phyloP scores from a whole-genome alignment of 2,329 filamentous ascomycete species.

The Diaporthe batatas region DNA sequence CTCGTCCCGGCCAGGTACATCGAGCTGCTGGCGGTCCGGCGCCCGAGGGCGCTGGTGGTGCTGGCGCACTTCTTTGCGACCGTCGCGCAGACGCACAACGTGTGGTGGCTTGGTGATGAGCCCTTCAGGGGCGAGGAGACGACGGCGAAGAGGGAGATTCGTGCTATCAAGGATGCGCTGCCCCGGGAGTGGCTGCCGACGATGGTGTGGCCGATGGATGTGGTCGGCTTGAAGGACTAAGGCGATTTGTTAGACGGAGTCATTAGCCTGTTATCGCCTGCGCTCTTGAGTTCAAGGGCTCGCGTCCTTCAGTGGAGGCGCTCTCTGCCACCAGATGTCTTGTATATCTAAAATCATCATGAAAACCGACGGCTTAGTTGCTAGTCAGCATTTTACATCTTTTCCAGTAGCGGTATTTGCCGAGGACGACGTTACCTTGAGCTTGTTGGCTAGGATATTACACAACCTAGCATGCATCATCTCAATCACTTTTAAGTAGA shows the following conservation, averaged over 20 bases:
- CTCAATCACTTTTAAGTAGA: no score
- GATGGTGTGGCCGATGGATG: constrained; percentile 47
- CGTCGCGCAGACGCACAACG: constrained; percentile 44
- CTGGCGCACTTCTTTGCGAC: constrained; percentile 48
- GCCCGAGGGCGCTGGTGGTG: constrained; percentile 47
- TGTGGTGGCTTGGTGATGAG: constrained; percentile 48
- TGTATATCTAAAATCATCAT: no score
- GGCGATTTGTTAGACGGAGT: background rate
- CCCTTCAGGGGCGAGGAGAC: constrained; percentile 39
- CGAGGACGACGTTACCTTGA: no score
- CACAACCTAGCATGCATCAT: no score
- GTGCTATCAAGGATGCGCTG: constrained; percentile 45
- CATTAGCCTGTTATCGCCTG: background rate
- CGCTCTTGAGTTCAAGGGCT: no score
- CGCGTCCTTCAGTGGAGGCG: no score
- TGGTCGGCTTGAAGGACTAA: constrained; percentile 39
- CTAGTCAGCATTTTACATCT: no score
- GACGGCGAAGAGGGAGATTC: constrained; percentile 47
- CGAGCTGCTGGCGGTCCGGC: constrained; percentile 44
- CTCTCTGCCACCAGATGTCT: no score
- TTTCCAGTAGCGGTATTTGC: no score
- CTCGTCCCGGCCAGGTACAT: constrained; percentile 45
- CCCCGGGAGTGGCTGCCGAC: constrained; percentile 44
- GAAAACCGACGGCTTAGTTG: no score
- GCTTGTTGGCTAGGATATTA: no score